Base-by-base conservation (phyloP, 371 early-diverging fungal genomes). In the Phascolomyces articulosus region DNA sequence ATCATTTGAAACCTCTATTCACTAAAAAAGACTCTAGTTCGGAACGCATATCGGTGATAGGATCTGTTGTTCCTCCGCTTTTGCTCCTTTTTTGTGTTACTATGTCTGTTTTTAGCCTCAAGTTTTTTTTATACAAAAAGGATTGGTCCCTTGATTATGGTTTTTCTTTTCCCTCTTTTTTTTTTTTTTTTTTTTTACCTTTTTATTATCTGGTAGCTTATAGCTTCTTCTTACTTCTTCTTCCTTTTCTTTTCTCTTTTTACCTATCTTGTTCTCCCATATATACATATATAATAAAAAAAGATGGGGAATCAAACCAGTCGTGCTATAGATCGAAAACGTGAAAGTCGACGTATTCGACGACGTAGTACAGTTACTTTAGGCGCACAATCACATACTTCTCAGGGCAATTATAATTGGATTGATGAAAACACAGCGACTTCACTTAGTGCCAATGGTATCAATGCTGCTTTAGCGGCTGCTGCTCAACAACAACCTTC, bases 261-360 rank as follows among this genome's bases (percentile, higher is more conserved):
- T 49, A n/a, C n/a, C n/a, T n/a, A n/a, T n/a, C 13, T 24, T 49
- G 7, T 49, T 23, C 23, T 26, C 15, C n/a, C 41, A n/a, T 11
- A 41, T n/a, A 34, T 34, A 34, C 11, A 34, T 34, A 34, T 34
- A 34, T 34, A 34, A 34, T 34, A 9, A 34, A n/a, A n/a, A n/a
- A n/a, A 15, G 15, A 79, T 80, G 80, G 80, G 80, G 20, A 80
- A 75, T 60, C 80, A 80, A 70, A 71, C 80, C 13, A 80, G 80
- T 68, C 68, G 71, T 63, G 56, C 57, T 4, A 59, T 56, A 6
- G 65, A 76, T 68, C 47, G 72, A 70, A 60, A 74, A 70, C 56
- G 61, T 63, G 26, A 70, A 55, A 48, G 68, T 61, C 54, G 67
- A 60, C 40, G 70, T 63, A 40, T 59, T 58, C 69, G 79, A 11